Conservation (phyloP, 2,329 filamentous ascomycete genomes). For the Dryadomyces sulphureus region DNA sequence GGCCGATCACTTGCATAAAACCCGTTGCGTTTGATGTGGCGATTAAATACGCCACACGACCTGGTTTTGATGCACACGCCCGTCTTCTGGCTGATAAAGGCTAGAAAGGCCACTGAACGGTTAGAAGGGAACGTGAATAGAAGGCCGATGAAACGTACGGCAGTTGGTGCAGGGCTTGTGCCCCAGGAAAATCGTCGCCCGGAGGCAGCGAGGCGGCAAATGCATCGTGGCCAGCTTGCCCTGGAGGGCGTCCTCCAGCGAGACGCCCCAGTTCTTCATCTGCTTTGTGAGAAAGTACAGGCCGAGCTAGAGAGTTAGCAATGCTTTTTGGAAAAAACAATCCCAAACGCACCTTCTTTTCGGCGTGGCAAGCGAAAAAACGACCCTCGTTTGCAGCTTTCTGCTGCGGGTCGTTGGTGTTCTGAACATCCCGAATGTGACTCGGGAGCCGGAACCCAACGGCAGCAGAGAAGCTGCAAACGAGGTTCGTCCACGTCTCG, state of each 20-base stretch:
- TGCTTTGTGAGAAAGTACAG: constrained; percentile 6
- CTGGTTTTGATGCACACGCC: constrained; percentile 3
- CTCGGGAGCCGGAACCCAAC: not conserved
- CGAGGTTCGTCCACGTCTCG: constrained; percentile 5
- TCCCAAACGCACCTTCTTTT: constrained; percentile 7
- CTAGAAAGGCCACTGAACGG: constrained; percentile 4
- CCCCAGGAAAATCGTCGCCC: constrained; percentile 6
- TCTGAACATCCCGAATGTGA: constrained; percentile 6
- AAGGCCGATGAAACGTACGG: constrained; percentile 1
- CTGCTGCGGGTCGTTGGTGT: not conserved
- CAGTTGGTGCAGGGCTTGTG: constrained; percentile 10
- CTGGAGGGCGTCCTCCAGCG: constrained; percentile 1
- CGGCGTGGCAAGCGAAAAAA: constrained; percentile 7
- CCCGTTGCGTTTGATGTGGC: not conserved
- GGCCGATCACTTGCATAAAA: not conserved
- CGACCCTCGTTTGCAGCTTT: constrained; percentile 6
- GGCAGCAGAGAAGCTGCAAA: not conserved
- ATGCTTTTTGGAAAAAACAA: no score
- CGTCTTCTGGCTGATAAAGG: not conserved
- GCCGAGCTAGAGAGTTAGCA: constrained; percentile 3
- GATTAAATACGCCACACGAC: not conserved
- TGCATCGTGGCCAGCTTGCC: not conserved
- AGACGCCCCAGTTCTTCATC: not conserved
- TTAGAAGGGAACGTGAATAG: not conserved
- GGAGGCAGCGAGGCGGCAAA: not conserved